Conservation (phyloP, 192 early-diverging fungal genomes). For the Backusella westeae region DNA sequence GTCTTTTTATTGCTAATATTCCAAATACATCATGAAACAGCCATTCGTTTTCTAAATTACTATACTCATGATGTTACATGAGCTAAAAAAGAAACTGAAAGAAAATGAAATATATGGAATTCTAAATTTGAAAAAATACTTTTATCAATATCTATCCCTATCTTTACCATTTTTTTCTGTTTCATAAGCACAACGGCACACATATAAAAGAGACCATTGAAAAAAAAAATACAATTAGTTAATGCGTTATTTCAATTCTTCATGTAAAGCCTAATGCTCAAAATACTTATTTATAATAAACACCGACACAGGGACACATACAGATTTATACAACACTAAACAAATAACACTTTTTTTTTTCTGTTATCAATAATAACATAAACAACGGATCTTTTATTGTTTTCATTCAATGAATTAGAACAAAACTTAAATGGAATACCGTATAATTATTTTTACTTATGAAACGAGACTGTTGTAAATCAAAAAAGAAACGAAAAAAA, state of each 20-base stretch:
- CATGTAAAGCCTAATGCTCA: not conserved
- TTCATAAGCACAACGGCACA: not conserved
- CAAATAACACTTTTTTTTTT: not conserved
- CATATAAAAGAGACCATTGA: not conserved
- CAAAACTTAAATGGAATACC: not conserved
- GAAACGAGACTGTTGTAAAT: not conserved
- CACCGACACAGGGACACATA: not conserved
- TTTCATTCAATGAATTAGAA: not conserved
- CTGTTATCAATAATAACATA: not conserved
- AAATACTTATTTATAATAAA: slow-evolving; percentile 1
- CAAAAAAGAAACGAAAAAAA: not conserved
- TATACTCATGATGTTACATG: not conserved
- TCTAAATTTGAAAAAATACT: not conserved
- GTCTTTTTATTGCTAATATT: not conserved
- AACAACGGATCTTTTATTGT: not conserved
- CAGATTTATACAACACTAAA: not conserved
- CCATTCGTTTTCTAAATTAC: not conserved
- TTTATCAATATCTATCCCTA: not conserved
- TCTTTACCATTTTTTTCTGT: not conserved
- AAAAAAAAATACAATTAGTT: not conserved
- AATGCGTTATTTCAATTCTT: slow-evolving; percentile 3
- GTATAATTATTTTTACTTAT: not conserved
- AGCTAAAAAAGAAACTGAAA: not conserved
- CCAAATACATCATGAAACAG: not conserved
- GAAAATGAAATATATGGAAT: not conserved